Evolutionary conservation across 202 grass and related monocot genomes (phyloP).

Genomic region (Brachypodium distachyon): DNA sequence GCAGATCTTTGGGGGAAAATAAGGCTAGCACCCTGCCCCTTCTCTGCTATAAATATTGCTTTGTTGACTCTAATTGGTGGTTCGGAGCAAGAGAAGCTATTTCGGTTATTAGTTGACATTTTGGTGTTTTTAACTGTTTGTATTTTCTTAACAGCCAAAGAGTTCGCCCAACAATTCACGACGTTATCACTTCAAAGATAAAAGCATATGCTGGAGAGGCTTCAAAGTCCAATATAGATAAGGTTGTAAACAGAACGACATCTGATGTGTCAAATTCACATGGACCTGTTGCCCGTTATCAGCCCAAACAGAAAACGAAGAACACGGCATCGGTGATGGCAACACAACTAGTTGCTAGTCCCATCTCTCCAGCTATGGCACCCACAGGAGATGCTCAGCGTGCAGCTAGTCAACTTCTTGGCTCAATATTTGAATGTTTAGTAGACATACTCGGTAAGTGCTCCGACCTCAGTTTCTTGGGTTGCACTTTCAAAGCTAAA

Average conservation of each 20-base stretch:
- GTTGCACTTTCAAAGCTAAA: slow-evolving; percentile 19
- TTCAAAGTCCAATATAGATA: slow-evolving; percentile 40
- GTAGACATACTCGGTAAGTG: slow-evolving; percentile 77
- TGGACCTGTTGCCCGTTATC: slow-evolving; percentile 32
- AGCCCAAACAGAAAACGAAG: slow-evolving; percentile 65
- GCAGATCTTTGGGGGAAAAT: background rate
- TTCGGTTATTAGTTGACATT: slow-evolving; percentile 6
- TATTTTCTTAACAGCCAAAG: slow-evolving; percentile 58
- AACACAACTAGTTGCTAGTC: slow-evolving; percentile 70
- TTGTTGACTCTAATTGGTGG: slow-evolving; percentile 7
- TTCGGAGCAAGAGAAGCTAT: slow-evolving; percentile 3
- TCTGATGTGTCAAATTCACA: slow-evolving; percentile 36
- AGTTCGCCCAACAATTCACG: slow-evolving; percentile 81
- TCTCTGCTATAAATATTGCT: background rate
- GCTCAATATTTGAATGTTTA: slow-evolving; percentile 65
- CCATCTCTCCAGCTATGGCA: slow-evolving; percentile 74
- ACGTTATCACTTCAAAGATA: slow-evolving; percentile 79
- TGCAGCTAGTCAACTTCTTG: slow-evolving; percentile 65
- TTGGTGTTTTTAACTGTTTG: slow-evolving; percentile 24
- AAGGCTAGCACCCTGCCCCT: background rate
- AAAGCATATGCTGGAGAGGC: slow-evolving; percentile 49
- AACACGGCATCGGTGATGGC: slow-evolving; percentile 42
- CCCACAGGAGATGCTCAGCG: slow-evolving; percentile 67
- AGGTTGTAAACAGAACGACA: slow-evolving; percentile 26
- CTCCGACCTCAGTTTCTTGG: slow-evolving; percentile 21